These are phyloP conservation scores for bread wheat (Triticum aestivum) DNA, from an alignment of 176 grass and related monocot species.

Conservation along the genomic window IWGSC_CS_RefSeq_v2.1 NC_057812.1:255841510-255842009, in stretches of 20 bases:
- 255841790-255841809: background rate
- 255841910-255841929: background rate
- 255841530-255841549: too few species aligned
- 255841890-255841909: background rate
- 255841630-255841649: slow-evolving; percentile 8
- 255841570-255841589: background rate
- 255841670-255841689: background rate
- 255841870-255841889: background rate
- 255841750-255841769: slow-evolving; percentile 4
- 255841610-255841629: background rate
- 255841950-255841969: too few species aligned
- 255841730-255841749: background rate
- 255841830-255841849: slow-evolving; percentile 57
- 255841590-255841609: background rate
- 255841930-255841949: background rate
- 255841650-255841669: background rate
- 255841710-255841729: slow-evolving; percentile 11
- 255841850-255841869: background rate
- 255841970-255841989: too few species aligned
- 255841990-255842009: too few species aligned
- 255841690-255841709: background rate
- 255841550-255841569: background rate
- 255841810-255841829: slow-evolving; percentile 45
- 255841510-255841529: too few species aligned
- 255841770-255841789: background rate